Evolutionary conservation across 2,329 filamentous ascomycete species (phyloP).

Genomic region (Trichoderma lentiforme): DNA sequence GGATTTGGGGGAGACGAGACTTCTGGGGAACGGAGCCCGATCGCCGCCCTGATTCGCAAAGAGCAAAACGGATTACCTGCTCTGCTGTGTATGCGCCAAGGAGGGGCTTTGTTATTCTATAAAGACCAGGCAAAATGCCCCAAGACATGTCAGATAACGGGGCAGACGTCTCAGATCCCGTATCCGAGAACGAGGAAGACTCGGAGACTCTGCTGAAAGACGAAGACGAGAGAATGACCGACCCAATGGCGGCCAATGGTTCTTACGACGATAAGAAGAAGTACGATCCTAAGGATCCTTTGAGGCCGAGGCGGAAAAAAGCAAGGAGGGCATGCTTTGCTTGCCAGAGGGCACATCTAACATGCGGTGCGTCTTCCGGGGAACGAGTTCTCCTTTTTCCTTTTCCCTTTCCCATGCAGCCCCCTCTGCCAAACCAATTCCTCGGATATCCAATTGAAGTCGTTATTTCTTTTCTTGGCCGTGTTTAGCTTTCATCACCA

Average conservation of each 20-base stretch:
- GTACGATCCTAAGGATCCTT: constrained; percentile 82
- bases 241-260: constrained; percentile 45
- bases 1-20: constrained; percentile 27
- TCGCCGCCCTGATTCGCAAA: constrained; percentile 31
- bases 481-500: too few species aligned
- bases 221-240: constrained; percentile 53
- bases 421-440: neutral
- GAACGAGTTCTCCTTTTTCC: too few species aligned
- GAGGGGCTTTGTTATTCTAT: constrained; percentile 34
- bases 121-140: constrained; percentile 54
- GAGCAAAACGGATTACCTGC: constrained; percentile 12
- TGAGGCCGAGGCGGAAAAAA: constrained; percentile 89
- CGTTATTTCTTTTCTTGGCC: neutral
- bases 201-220: constrained; percentile 45
- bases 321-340: constrained; percentile 92
- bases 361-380: constrained; percentile 74
- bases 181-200: constrained; percentile 60
- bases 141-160: constrained; percentile 52
- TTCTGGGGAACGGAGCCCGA: constrained; percentile 32
- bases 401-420: neutral
- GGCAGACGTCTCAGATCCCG: constrained; percentile 55
- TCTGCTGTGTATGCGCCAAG: constrained; percentile 26
- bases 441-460: neutral
- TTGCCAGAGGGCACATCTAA: constrained; percentile 94
- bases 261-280: constrained; percentile 61